Conservation (phyloP, 179 eudicot species). For the Nepenthes alata region DNA sequence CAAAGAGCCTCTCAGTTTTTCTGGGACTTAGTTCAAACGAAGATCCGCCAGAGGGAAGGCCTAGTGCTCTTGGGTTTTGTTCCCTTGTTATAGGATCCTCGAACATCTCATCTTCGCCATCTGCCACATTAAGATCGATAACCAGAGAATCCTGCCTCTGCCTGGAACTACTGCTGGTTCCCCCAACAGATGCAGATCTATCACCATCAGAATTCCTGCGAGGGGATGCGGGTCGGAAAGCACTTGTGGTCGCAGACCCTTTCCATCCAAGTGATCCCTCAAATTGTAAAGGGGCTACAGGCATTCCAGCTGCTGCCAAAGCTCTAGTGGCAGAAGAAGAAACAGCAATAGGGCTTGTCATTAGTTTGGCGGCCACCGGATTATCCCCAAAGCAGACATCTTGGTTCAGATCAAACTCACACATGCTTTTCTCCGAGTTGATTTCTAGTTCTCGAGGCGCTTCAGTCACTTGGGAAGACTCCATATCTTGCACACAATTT, state of each 20-base stretch:
- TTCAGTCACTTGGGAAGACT: constrained; percentile 35
- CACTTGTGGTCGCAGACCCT: constrained; percentile 92
- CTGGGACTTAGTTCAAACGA: constrained; percentile 35
- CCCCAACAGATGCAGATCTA: constrained; percentile 28
- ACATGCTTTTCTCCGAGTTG: constrained; percentile 20
- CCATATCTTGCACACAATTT: constrained; percentile 27
- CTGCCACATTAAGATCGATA: constrained; percentile 66
- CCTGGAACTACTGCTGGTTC: constrained; percentile 38
- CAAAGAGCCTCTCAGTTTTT: constrained; percentile 46
- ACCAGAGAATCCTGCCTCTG: constrained; percentile 39
- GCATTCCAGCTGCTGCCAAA: constrained; percentile 43
- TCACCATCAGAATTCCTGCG: constrained; percentile 43
- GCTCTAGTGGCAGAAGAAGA: constrained; percentile 74
- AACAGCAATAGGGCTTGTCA: constrained; percentile 37
- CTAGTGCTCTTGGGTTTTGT: constrained; percentile 14
- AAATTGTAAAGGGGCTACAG: constrained; percentile 50
- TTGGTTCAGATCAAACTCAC: constrained; percentile 62
- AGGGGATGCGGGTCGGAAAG: constrained; percentile 59
- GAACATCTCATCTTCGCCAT: constrained; percentile 34
- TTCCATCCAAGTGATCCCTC: constrained; percentile 86
- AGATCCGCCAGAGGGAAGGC: constrained; percentile 41
- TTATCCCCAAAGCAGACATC: constrained; percentile 53
- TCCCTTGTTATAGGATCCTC: constrained; percentile 15
- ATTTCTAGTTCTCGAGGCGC: constrained; percentile 28
- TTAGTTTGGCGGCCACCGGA: constrained; percentile 22